phyloP scores from a whole-genome alignment of 2,329 filamentous ascomycete species.

The Capronia epimyces region DNA sequence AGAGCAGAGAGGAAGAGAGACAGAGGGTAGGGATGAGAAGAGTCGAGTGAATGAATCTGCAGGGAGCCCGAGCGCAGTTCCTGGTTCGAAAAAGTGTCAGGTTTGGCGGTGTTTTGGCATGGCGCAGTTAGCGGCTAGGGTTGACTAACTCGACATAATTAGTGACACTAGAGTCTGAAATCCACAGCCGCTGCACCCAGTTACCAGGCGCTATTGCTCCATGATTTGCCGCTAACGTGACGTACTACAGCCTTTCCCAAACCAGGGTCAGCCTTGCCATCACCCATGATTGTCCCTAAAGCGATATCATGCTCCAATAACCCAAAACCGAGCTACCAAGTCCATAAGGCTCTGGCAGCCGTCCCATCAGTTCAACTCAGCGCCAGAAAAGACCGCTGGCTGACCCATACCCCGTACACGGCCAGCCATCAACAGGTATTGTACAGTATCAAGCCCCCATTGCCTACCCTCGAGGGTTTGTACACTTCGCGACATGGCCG shows the following conservation, averaged over 20 bases:
- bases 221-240: neutral
- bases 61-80: neutral
- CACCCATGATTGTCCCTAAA: no score
- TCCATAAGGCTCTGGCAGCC: neutral
- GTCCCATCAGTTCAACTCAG: no score
- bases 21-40: neutral
- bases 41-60: neutral
- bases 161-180: neutral
- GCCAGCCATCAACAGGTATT: neutral
- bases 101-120: constrained; percentile 5
- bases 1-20: constrained; percentile 7
- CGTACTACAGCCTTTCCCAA: neutral
- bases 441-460: neutral
- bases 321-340: neutral
- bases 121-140: constrained; percentile 5
- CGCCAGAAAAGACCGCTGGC: neutral
- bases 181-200: constrained; percentile 5
- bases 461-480: neutral
- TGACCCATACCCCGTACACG: neutral
- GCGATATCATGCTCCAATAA: neutral
- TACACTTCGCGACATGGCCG: neutral
- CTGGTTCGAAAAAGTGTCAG: constrained; percentile 10
- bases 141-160: neutral
- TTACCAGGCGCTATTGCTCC: neutral
- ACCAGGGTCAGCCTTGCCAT: no score